phyloP scores from a whole-genome alignment of 202 grass and related monocot species.

The Carex sylvatica region DNA sequence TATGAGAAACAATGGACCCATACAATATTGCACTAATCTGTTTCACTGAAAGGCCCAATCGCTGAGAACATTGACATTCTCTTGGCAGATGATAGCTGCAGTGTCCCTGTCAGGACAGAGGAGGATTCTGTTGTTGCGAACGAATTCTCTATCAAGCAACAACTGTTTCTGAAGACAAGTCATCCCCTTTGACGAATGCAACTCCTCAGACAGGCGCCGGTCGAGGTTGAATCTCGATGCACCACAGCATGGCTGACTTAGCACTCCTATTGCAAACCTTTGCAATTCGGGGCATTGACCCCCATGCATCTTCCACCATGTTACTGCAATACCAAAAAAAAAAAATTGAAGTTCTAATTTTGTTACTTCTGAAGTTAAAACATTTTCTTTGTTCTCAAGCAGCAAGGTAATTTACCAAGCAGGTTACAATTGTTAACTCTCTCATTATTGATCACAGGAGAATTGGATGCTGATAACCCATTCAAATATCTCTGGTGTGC shows the following conservation, averaged over 20 bases:
- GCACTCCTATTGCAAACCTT: conserved; percentile 34
- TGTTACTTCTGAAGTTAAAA: not conserved
- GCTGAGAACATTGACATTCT: conserved; percentile 8
- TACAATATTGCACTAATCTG: not conserved
- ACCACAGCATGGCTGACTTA: conserved; percentile 72
- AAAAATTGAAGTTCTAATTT: not conserved
- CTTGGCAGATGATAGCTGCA: conserved; percentile 1
- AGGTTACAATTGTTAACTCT: not conserved
- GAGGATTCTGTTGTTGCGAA: conserved; percentile 49
- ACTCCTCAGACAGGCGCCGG: conserved; percentile 49
- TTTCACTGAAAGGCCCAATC: conserved; percentile 12
- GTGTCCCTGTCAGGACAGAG: not conserved
- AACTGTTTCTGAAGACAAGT: conserved; percentile 33
- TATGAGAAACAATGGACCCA: not conserved
- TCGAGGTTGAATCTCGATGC: conserved; percentile 50
- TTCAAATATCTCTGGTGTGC: not conserved
- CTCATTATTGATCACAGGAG: not conserved
- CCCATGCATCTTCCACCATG: conserved; percentile 69
- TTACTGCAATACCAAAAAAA: conserved; percentile 32
- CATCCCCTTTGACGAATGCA: conserved; percentile 39
- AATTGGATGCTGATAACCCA: not conserved
- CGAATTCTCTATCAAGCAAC: conserved; percentile 47
- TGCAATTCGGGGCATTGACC: conserved; percentile 36
- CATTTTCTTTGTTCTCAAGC: not conserved
- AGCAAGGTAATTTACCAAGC: not conserved